These are phyloP conservation scores for Aspergillus bertholletiae DNA, from an alignment of 495 filamentous ascomycete genomes.

Conservation along the genomic window DNA sequence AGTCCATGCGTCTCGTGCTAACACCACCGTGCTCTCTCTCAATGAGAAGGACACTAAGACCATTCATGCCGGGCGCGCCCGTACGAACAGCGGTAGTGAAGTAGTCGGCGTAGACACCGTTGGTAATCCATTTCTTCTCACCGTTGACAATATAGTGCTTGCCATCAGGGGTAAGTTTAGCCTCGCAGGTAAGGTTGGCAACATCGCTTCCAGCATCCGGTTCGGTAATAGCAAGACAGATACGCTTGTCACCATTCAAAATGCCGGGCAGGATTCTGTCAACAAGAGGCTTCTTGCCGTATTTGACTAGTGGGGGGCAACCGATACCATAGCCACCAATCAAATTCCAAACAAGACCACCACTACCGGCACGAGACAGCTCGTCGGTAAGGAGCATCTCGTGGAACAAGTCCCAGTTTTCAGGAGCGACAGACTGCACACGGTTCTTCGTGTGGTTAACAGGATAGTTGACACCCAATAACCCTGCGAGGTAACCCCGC, in stretches of 20 bases:
- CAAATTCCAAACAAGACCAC: slow-evolving; percentile 97
- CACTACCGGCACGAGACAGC: slow-evolving; percentile 79
- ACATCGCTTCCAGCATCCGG: slow-evolving; percentile 85
- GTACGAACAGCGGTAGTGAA: slow-evolving; percentile 97
- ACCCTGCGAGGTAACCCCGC: slow-evolving; percentile 84
- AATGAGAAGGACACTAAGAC: slow-evolving; percentile 85
- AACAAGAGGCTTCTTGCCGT: slow-evolving; percentile 86
- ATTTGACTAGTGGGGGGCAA: slow-evolving; percentile 85
- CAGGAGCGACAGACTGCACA: slow-evolving; percentile 72
- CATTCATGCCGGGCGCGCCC: slow-evolving; percentile 81
- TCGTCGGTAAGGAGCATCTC: slow-evolving; percentile 94
- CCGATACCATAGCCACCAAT: slow-evolving; percentile 95
- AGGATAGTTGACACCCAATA: slow-evolving; percentile 78
- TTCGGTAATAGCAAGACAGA: slow-evolving; percentile 85
- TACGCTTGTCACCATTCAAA: slow-evolving; percentile 87
- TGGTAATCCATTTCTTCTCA: slow-evolving; percentile 99
- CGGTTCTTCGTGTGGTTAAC: slow-evolving; percentile 63
- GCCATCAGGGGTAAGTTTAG: slow-evolving; percentile 86
- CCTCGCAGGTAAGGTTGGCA: slow-evolving; percentile 91
- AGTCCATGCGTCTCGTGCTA: slow-evolving; percentile 92
- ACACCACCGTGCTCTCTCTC: slow-evolving; percentile 78
- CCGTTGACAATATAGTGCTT: slow-evolving; percentile 99
- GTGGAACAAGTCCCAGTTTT: slow-evolving; percentile 98
- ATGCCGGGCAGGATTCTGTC: slow-evolving; percentile 81
- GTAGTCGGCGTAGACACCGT: slow-evolving; percentile 94